Base-by-base conservation (phyloP, 345 rosid genomes). In the Kernera saxatilis region DNA sequence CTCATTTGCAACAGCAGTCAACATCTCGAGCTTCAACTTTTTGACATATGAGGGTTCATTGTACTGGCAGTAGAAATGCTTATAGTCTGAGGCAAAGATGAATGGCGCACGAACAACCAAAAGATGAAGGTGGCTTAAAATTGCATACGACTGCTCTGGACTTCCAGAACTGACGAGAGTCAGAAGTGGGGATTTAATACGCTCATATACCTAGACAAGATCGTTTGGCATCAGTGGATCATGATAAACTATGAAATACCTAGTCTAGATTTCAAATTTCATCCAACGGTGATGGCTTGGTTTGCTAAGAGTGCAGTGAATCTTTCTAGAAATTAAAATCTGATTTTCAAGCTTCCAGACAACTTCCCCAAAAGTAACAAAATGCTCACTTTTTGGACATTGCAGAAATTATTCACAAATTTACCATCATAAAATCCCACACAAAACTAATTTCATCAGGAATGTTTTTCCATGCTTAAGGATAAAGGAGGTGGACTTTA, bases 151-250 rank as follows among this genome's bases (percentile, higher is more conserved):
- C 72, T 94, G 96, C 80, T 94, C 99, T 18, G 99, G 96, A 81
- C 95, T 94, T 80, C 99, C 99, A 18, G 99, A 94, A 84, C 97
- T 91, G 77, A 94, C 97, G 48, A 91, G 84, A 52, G 99, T 94
- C 69, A 94, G 82, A 82, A 91, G 79, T 29, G 97, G 99, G 71
- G 97, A 95, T 89, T 94, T 94, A 70, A 94, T 91, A 65, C 98
- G 97, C 77, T 94, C 97, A 73, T 94, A 94, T 14, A 94, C 99
- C 99, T 93, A 73, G 23, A 79, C 57, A 72, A 70, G 53, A 75
- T 53, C 46, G 18, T 68, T 53, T 59, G 53, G 17, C 10, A 69
- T 64, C 15, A 74, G 67, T 51, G 36, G 41, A 50, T 45, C 73
- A 51, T 23, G 43, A 18, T 60, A 52, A 25, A 52, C 19, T 1